phyloP scores from a whole-genome alignment of 1,284 basidiomycete genomes.

The Singerocomus inundabilis region DNA sequence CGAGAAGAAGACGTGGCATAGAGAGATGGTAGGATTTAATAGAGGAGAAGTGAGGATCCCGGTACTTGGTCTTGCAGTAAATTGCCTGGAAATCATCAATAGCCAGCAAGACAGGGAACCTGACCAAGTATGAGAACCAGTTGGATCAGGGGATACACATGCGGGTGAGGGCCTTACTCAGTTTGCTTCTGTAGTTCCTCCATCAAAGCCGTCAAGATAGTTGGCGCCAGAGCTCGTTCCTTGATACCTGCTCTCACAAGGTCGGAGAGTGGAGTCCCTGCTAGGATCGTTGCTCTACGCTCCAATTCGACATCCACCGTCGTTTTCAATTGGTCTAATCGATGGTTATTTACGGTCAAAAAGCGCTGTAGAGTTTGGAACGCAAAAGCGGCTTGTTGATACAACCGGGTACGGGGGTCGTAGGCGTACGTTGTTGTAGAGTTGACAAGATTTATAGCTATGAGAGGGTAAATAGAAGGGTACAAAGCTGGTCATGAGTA shows the following conservation, averaged over 20 bases:
- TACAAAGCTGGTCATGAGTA: neutral
- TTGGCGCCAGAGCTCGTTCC: constrained; percentile 56
- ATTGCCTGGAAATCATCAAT: constrained; percentile 87
- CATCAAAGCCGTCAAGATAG: constrained; percentile 66
- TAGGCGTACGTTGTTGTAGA: constrained; percentile 77
- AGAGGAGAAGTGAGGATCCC: constrained; percentile 70
- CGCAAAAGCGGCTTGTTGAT: constrained; percentile 72
- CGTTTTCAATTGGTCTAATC: constrained; percentile 43
- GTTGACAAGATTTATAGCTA: constrained; percentile 74
- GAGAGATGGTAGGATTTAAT: constrained; percentile 83
- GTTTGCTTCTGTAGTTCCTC: constrained; percentile 67
- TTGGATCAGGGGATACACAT: neutral
- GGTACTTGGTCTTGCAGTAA: constrained; percentile 72
- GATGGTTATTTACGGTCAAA: constrained; percentile 49
- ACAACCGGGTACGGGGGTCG: constrained; percentile 72
- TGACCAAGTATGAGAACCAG: constrained; percentile 25
- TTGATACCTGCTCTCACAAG: constrained; percentile 62
- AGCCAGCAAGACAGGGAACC: constrained; percentile 77
- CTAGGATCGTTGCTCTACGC: constrained; percentile 44
- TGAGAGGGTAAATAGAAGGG: neutral
- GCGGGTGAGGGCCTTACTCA: constrained; percentile 42
- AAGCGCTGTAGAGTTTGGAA: constrained; percentile 61
- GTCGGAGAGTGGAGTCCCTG: constrained; percentile 52
- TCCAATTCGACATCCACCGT: constrained; percentile 45
- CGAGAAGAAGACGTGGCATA: constrained; percentile 74